Evolutionary conservation across 2,329 filamentous ascomycete species (phyloP), one percentile per base, ranked within the genome.

Genomic region (Microcera coccophila): DNA sequence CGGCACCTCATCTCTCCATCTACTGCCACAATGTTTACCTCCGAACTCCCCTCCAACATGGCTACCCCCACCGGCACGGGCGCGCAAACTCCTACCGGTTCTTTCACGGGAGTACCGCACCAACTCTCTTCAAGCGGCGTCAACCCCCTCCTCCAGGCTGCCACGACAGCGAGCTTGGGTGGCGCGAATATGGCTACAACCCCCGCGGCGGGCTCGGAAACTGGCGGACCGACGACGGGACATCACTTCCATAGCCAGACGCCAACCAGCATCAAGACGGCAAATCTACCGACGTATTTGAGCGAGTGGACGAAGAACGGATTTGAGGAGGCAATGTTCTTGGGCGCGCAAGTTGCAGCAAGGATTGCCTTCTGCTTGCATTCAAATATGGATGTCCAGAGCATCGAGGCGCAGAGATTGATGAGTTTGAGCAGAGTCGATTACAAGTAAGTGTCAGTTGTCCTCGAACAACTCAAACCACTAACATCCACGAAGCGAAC

Each of bases 1-100:
- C 90, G 90, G 52, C 93, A 95, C 64, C 78, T 96, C 41, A 83
- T 98, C 53, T 95, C 90, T 2, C 93, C 93, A 0, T 90, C 85
- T 20, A 91, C 89, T 1, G 90, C 89, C 38, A 96, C 90, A 32
- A 97, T 97, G 59, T 97, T 97, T 74, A 95, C 90, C 26, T 95
- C 90, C 17, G 93, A 98, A 66, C 82, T 97, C 28, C 93, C 93
- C 7, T 96, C 90, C 8, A 91, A 93, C 67, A 80, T 96, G 62
- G 90, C 87, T 21, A 97, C 93, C 0, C 93, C 93, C 1, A 78
- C 85, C 10, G 90, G 89, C 16, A 97, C 91, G 1, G 91, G 91
- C 24, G 82, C 90, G 14, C 93, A 95, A 66, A 97, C 91, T 1
- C 94, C 93, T 1, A 88, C 87, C 2, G 76, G 71, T 55, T 78